phyloP scores from a whole-genome alignment of 306 rosid species.

The Hippophae tibetana region DNA sequence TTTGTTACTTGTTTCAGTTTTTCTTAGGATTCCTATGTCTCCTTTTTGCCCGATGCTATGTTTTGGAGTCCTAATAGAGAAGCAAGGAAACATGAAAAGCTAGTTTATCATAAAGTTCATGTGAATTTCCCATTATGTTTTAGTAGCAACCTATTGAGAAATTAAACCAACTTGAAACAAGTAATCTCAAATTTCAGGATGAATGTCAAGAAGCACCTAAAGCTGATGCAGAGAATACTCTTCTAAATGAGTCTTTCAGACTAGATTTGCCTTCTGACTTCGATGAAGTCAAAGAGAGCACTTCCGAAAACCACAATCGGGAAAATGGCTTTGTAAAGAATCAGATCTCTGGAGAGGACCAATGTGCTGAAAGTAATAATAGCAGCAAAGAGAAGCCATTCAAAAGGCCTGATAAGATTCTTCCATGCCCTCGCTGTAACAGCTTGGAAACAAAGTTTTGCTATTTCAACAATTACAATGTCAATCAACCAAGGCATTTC shows the following conservation, averaged over 20 bases:
- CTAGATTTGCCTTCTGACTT: conserved; percentile 11
- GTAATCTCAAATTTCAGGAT: conserved; percentile 26
- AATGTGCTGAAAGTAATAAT: conserved; percentile 17
- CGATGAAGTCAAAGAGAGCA: conserved; percentile 6
- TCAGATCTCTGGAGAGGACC: conserved; percentile 22
- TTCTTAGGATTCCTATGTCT: too few relatives aligned
- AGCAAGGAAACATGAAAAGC: not conserved
- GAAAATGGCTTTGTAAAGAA: conserved; percentile 15
- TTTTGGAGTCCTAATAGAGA: not conserved
- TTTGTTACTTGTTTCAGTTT: too few relatives aligned
- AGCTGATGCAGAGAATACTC: conserved; percentile 17
- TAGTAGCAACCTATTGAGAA: not conserved
- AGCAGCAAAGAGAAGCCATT: conserved; percentile 32
- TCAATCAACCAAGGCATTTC: conserved; percentile 57
- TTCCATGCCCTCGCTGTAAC: conserved; percentile 56
- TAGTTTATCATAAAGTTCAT: not conserved
- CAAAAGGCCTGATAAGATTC: conserved; percentile 46
- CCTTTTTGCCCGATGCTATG: too few relatives aligned
- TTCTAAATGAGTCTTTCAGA: conserved; percentile 11
- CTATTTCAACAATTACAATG: conserved; percentile 59
- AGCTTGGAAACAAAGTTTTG: conserved; percentile 58
- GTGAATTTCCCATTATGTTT: not conserved
- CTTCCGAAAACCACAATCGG: conserved; percentile 1
- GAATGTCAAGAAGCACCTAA: conserved; percentile 19
- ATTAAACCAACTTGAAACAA: not conserved